These are phyloP conservation scores for Tolypocladium tropicale DNA, from an alignment of 2,329 filamentous ascomycete genomes.

Conservation along the genomic window DNA sequence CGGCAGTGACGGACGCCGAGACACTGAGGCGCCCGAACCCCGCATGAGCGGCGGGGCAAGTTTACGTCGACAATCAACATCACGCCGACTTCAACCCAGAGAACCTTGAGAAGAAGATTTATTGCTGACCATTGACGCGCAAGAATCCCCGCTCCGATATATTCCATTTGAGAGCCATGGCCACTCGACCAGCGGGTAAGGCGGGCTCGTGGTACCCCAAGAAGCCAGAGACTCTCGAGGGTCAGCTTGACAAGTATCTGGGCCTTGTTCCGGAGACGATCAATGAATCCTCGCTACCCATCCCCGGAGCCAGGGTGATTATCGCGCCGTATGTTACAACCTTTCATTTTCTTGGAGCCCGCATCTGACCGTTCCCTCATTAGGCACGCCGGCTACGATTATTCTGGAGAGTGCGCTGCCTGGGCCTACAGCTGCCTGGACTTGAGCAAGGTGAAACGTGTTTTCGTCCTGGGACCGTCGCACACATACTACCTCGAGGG, in stretches of 20 bases:
- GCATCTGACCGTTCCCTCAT: not conserved
- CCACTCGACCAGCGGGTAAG: slow-evolving; percentile 49
- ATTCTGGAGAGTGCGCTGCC: slow-evolving; percentile 84
- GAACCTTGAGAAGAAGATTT: too few relatives aligned
- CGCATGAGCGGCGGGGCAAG: too few relatives aligned
- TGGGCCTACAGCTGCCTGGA: slow-evolving; percentile 92
- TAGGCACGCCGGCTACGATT: slow-evolving; percentile 88
- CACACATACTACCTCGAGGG: slow-evolving; percentile 75
- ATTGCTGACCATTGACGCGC: too few relatives aligned
- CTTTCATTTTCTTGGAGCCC: not conserved
- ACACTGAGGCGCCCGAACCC: too few relatives aligned
- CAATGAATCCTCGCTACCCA: slow-evolving; percentile 49
- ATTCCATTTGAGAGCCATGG: too few relatives aligned
- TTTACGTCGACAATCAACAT: too few relatives aligned
- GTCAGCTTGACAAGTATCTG: slow-evolving; percentile 68
- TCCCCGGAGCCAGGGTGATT: slow-evolving; percentile 67
- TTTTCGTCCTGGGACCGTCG: slow-evolving; percentile 89
- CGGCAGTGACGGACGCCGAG: too few relatives aligned
- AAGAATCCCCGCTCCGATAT: too few relatives aligned
- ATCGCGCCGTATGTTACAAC: slow-evolving; percentile 75
- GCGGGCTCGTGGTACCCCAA: slow-evolving; percentile 82
- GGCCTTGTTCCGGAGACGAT: slow-evolving; percentile 56
- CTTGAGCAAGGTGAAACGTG: slow-evolving; percentile 68
- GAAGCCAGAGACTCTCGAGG: slow-evolving; percentile 45
- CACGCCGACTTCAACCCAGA: too few relatives aligned